Conservation (phyloP, 345 rosid species). For the Excoecaria agallocha region DNA sequence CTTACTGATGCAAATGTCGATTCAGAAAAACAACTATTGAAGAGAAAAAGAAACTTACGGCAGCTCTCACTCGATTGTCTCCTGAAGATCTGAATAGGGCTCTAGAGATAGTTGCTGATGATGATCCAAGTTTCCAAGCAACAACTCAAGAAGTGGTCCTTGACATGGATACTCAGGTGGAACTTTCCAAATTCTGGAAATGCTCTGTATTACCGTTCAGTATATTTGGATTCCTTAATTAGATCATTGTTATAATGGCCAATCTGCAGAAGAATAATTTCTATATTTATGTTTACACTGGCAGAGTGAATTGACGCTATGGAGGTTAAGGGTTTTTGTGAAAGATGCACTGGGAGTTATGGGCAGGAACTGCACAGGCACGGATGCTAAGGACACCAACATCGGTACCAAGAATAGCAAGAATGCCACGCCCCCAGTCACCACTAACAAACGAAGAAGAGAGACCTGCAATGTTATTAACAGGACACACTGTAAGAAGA, state of each 20-base stretch:
- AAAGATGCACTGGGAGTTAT: constrained; percentile 55
- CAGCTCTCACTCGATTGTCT: constrained; percentile 53
- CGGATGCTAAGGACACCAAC: constrained; percentile 32
- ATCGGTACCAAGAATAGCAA: constrained; percentile 12
- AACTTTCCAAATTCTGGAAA: background rate
- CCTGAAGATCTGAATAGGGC: constrained; percentile 75
- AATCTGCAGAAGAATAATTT: background rate
- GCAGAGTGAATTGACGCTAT: constrained; percentile 78
- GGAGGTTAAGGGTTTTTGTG: constrained; percentile 84
- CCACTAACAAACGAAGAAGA: constrained; percentile 42
- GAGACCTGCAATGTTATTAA: constrained; percentile 47
- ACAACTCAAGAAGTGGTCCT: constrained; percentile 71
- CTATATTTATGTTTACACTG: background rate
- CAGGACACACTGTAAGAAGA: constrained; percentile 52
- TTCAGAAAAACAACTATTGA: constrained; percentile 63
- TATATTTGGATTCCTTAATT: background rate
- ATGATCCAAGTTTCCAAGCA: constrained; percentile 55
- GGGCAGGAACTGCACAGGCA: constrained; percentile 34
- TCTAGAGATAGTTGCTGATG: constrained; percentile 76
- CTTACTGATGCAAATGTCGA: background rate
- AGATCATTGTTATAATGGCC: background rate
- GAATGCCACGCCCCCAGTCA: background rate
- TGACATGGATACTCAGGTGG: constrained; percentile 76
- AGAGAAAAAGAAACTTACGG: constrained; percentile 70
- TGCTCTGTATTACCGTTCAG: no score